Evolutionary conservation across 306 rosid genomes (phyloP), one percentile per base, ranked within the genome.

Genomic region (Fagus crenata): DNA sequence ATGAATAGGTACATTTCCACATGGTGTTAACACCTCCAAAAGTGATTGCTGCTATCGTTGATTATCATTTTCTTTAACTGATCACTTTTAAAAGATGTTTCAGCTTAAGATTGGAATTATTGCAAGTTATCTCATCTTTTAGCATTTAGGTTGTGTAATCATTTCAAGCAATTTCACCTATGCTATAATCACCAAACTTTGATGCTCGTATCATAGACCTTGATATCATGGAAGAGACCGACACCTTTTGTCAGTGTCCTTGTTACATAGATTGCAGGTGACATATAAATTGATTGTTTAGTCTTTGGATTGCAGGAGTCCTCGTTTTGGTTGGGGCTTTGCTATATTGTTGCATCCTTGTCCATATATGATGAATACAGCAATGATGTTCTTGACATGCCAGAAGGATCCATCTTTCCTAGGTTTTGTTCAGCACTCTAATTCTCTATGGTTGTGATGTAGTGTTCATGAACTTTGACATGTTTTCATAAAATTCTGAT

Each of bases 331-430:
- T 73, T 77, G 12, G 99, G 98, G 70, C 89, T 96, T 58, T 69
- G 83, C 22, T 96, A 81, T 69, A 84, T 84, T 46, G 60, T 91
- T 73, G 91, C 99, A n/a, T 89, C 98, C 72, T 78, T 96, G 83
- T 71, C 99, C 74, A 82, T 96, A 63, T 96, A 91, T 72, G 99
- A 96, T 77, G 99, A 96, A 85, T 89, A 96, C 86, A 85, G 93
- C 91, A 96, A 90, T 77, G 99, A 96, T 73, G 69, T 92, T 81
- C 96, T 96, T 32, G 97, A 87, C 84, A 92, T 96, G 99, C 93
- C 84, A 12, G 98, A 96, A 86, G 97, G 98, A 84, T 87, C 93
- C 42, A 85, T 93, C 89, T 89, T 92, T 84, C 99, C 99, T n/a
- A 92, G 97, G 99, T 94, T 80, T 78, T 61, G 36, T 53, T 75